Conservation (phyloP, 306 rosid genomes). For the Glycyrrhiza uralensis region DNA sequence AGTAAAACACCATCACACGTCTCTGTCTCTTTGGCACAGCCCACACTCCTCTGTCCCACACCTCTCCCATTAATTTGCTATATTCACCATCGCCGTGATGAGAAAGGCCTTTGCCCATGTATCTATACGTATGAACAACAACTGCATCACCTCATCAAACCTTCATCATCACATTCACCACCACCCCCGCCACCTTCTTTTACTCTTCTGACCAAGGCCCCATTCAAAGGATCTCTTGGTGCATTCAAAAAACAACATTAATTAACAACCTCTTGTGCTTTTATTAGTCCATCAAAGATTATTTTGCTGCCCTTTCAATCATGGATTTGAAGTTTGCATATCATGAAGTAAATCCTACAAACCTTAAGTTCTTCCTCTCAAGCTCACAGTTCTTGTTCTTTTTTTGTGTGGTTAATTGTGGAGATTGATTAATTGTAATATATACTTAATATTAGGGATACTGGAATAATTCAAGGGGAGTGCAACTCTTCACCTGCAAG, state of each 20-base stretch:
- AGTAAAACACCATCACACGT: not conserved
- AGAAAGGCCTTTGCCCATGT: not conserved
- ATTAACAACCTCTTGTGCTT: too few species aligned
- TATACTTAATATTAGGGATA: constrained; percentile 40
- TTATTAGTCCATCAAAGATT: too few species aligned
- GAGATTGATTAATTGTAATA: not conserved
- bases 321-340: constrained; percentile 43
- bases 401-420: not conserved
- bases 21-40: not conserved
- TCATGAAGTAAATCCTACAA: constrained; percentile 38
- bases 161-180: not conserved
- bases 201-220: not conserved
- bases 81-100: not conserved
- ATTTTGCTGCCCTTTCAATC: not conserved
- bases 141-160: not conserved
- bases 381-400: not conserved
- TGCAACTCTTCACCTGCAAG: constrained; percentile 67
- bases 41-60: not conserved
- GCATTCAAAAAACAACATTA: too few species aligned
- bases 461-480: constrained; percentile 63
- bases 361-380: not conserved
- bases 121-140: too few species aligned
- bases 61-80: not conserved
- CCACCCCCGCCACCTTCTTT: not conserved
- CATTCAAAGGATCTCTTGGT: too few species aligned